Evolutionary conservation across 805 yeast genomes (phyloP).

Genomic region (Kluyveromyces lactis): DNA sequence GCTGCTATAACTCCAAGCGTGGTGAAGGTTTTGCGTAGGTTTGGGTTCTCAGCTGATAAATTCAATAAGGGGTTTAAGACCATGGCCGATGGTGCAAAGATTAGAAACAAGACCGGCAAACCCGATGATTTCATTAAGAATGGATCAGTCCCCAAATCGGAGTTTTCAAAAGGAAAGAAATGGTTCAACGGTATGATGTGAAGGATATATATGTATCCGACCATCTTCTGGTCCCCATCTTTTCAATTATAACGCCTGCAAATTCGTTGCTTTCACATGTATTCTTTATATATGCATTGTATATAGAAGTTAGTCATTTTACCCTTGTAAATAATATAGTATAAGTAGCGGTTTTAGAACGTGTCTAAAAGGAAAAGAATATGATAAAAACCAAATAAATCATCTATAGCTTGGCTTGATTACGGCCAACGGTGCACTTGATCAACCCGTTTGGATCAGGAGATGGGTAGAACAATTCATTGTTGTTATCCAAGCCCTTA

Average conservation of each 20-base stretch:
- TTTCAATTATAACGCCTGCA: too few species aligned
- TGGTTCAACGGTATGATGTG: slow-evolving; percentile 29
- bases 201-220: slow-evolving; percentile 1
- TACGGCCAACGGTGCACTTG: slow-evolving; percentile 76
- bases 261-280: too few species aligned
- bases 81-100: slow-evolving; percentile 30
- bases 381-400: too few species aligned
- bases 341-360: too few species aligned
- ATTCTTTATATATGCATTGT: too few species aligned
- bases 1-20: slow-evolving; percentile 86
- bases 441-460: slow-evolving; percentile 92
- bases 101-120: slow-evolving; percentile 24
- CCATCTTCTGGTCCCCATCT: too few species aligned
- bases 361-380: too few species aligned
- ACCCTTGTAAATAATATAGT: too few species aligned
- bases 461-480: slow-evolving; percentile 80
- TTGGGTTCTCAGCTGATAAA: slow-evolving; percentile 67
- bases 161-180: slow-evolving; percentile 22
- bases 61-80: slow-evolving; percentile 36
- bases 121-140: slow-evolving; percentile 33
- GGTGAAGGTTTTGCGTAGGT: slow-evolving; percentile 52
- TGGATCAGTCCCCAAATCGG: slow-evolving; percentile 43
- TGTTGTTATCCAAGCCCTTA: slow-evolving; percentile 71
- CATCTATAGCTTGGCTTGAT: slow-evolving; percentile 44
- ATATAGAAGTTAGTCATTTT: too few species aligned